Base-by-base conservation (phyloP, 2,329 filamentous ascomycete species). In the Fusarium floridanum region DNA sequence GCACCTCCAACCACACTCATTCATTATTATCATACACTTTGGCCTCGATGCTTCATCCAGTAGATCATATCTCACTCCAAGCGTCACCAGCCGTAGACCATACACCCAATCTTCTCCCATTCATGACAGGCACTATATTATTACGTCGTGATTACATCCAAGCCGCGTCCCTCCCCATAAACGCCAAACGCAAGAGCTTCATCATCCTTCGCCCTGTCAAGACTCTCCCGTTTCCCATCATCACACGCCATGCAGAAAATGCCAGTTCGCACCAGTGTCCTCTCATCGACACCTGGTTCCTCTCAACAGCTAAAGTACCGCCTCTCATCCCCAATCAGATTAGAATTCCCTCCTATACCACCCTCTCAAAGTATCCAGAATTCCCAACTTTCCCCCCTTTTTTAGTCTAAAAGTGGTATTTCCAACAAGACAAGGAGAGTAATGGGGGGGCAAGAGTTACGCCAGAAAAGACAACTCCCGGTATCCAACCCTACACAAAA, bases 101-200 rank as follows among this genome's bases (percentile, higher is more conserved):
- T 24, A 22, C 22, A 39, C 32, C 32, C 20, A 57, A 57, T 37
- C 34, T 57, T 57, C 48, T 41, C 65, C 66, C 62, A 12, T 69
- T 67, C 55, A 59, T 65, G 37, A 43, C 50, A 63, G 63, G 67
- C 60, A 67, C 57, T 77, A 59, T 53, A 76, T 75, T 76, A 78
- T 61, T 76, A 76, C 66, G 37, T 69, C 76, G 50, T 76, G 50
- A 72, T 68, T 71, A 76, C 65, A 71, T 72, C 68, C 69, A 72
- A 77, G 48, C 37, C 39, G 55, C 56, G 57, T 67, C 65, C 63
- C 61, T 34, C 57, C 32, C 53, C 22, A 27, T 27, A 43, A 75
- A 68, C 68, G 69, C 76, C 67, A 60, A 62, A 39, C 27, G 29
- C 59, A 64, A 67, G 60, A 67, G 24, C 27, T 53, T 39, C 62